Percentiles rank a stretch among this genome's conserved stretches.
These are phyloP conservation scores for Oldenlandia corymbosa DNA, from an alignment of 257 asterid species.

Conservation along the genomic window DNA sequence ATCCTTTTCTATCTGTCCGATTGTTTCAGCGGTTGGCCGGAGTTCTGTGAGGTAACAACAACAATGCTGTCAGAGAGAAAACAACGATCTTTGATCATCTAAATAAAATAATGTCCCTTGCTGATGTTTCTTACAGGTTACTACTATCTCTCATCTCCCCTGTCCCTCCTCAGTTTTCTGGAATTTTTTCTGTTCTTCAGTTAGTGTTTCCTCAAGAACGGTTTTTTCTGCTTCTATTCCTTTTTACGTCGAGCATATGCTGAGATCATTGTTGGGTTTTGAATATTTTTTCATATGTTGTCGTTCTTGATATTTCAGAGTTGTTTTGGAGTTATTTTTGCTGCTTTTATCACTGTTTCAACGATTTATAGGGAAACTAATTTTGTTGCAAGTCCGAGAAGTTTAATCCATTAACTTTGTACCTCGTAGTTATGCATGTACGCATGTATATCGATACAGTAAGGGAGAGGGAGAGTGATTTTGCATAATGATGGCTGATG, in stretches of 20 bases:
- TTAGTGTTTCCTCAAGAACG: background rate
- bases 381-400: background rate
- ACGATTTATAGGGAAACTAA: background rate
- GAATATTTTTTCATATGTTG: background rate
- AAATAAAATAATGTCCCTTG: slow-evolving; percentile 47
- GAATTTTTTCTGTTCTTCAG: background rate
- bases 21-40: too few species aligned
- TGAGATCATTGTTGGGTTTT: background rate
- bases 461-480: too few species aligned
- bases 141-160: background rate
- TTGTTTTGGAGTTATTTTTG: background rate
- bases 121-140: slow-evolving; percentile 61
- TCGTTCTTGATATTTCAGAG: background rate
- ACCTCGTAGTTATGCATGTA: too few species aligned
- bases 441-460: too few species aligned
- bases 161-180: background rate
- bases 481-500: too few species aligned
- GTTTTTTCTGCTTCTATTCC: background rate
- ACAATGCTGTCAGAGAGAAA: slow-evolving; percentile 5
- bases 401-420: background rate
- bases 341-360: background rate
- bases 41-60: too few species aligned
- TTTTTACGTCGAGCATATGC: background rate
- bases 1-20: too few species aligned
- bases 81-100: slow-evolving; percentile 7